Conservation (phyloP, 2,329 filamentous ascomycete species). For the Penicillium sp. region DNA sequence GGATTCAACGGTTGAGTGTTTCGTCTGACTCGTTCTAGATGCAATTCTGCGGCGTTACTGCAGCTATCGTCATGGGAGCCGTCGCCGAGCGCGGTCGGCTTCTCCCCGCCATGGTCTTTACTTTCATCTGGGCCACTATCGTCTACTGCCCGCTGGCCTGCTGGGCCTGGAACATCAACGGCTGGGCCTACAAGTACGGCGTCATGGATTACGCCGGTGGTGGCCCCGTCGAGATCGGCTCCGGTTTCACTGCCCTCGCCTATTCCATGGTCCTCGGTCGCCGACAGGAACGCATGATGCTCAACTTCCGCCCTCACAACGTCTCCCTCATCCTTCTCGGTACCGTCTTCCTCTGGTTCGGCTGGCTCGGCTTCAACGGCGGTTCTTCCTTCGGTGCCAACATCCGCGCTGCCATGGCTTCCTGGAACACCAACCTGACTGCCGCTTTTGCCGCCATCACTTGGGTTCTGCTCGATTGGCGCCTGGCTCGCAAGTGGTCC, state of each 20-base stretch:
- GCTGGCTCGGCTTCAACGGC: constrained; percentile 98
- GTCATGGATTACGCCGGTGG: constrained; percentile 96
- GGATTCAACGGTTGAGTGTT: neutral
- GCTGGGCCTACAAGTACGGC: constrained; percentile 87
- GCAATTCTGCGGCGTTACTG: constrained; percentile 95
- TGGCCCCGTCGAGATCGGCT: constrained; percentile 94
- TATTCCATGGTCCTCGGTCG: constrained; percentile 95
- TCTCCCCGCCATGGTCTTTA: constrained; percentile 90
- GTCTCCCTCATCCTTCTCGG: constrained; percentile 95
- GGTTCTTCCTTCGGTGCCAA: constrained; percentile 93
- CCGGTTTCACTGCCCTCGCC: constrained; percentile 86
- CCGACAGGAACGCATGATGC: constrained; percentile 98
- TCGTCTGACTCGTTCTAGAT: constrained; percentile 56
- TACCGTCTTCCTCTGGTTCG: constrained; percentile 95
- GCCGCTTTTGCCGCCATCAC: constrained; percentile 89
- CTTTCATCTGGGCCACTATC: constrained; percentile 92
- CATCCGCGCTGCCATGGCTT: constrained; percentile 89
- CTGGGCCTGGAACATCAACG: constrained; percentile 95
- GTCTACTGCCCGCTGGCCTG: constrained; percentile 96
- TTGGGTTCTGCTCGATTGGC: constrained; percentile 95
- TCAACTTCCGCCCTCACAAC: constrained; percentile 99
- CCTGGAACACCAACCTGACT: constrained; percentile 95
- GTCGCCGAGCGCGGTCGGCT: constrained; percentile 92
- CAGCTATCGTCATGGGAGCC: constrained; percentile 84
- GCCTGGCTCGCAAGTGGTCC: constrained; percentile 90